A percentile compares a stretch with the other conserved stretches of the same genome.
These are phyloP conservation scores for Amaranthus palmeri DNA, from an alignment of 148 eudicot genomes.

Conservation along the genomic window DNA sequence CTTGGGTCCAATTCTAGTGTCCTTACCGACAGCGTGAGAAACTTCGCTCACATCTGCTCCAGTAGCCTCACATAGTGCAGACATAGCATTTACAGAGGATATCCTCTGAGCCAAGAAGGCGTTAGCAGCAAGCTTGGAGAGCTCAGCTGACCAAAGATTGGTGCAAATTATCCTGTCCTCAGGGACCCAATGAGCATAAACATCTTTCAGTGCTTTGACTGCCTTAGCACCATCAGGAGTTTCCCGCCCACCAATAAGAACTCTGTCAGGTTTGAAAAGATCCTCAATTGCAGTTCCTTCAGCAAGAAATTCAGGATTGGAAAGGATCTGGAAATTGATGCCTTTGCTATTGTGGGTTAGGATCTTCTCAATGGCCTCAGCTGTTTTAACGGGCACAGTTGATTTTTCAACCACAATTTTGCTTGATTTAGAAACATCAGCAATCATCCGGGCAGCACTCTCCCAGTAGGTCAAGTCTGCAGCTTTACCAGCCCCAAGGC, in stretches of 20 bases:
- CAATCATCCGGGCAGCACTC: constrained; percentile 80
- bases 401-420: constrained; percentile 80
- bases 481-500: constrained; percentile 80
- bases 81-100: constrained; percentile 69
- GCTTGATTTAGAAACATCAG: constrained; percentile 72
- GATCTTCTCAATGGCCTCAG: constrained; percentile 75
- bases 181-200: constrained; percentile 70
- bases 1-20: constrained; percentile 64
- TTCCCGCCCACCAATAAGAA: constrained; percentile 67
- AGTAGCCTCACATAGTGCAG: constrained; percentile 67
- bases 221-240: constrained; percentile 59
- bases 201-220: constrained; percentile 48
- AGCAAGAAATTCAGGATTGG: constrained; percentile 70
- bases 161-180: constrained; percentile 63
- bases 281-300: constrained; percentile 65
- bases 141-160: constrained; percentile 73
- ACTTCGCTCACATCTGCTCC: constrained; percentile 67
- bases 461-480: constrained; percentile 82
- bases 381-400: constrained; percentile 75
- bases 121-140: constrained; percentile 73
- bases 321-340: constrained; percentile 55
- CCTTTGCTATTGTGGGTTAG: constrained; percentile 68
- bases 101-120: constrained; percentile 74
- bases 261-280: constrained; percentile 59
- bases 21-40: constrained; percentile 63